Base-by-base conservation (phyloP, 108 stramenopile species). In the Cyclotella baltica region DNA sequence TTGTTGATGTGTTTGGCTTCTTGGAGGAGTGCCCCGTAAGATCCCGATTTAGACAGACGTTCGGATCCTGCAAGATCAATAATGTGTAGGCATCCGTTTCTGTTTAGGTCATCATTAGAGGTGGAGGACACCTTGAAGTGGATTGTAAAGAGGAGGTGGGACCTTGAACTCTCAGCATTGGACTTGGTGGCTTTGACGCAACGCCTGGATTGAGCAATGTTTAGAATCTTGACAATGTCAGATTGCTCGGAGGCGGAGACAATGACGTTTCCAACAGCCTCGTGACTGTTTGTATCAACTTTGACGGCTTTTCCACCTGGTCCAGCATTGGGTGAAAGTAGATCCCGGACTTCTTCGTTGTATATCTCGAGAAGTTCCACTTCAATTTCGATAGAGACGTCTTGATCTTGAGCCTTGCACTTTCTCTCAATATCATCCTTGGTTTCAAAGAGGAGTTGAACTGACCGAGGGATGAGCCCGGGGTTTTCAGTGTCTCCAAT, bases 331-430 rank as follows among this genome's bases (percentile, higher is more conserved):
- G 81, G 33, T 18, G 80, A 81, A 4, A 97, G 75, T 40, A 99
- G 68, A 75, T 98, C 98, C 31, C 89, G 84, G n/a, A 99, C 91
- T 23, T 97, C 86, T 70, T 98, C 98, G 75, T 98, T 98, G 91
- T 99, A 98, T 9, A 99, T 92, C 76, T 99, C 99, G n/a, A 99
- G 89, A 62, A 99, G 83, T 76, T 96, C 96, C 23, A 96, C 87
- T 34, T 72, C 72, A 28, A 98, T 82, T 19, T 78, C 63, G 30
- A 99, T 92, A 30, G 33, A 58, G 33, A 79, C 87, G 30, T 82
- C 76, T n/a, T 81, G 86, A 18, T 72, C 43, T 15, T 47, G 76
- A 59, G 77, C 75, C 10, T 71, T 61, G 15, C 52, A 77, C 15
- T 76, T 63, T 15, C 47, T 63, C 66, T 86, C 88, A 46, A 95